phyloP scores from a whole-genome alignment of 2,329 filamentous ascomycete genomes.

The Cercospora nicotianae region DNA sequence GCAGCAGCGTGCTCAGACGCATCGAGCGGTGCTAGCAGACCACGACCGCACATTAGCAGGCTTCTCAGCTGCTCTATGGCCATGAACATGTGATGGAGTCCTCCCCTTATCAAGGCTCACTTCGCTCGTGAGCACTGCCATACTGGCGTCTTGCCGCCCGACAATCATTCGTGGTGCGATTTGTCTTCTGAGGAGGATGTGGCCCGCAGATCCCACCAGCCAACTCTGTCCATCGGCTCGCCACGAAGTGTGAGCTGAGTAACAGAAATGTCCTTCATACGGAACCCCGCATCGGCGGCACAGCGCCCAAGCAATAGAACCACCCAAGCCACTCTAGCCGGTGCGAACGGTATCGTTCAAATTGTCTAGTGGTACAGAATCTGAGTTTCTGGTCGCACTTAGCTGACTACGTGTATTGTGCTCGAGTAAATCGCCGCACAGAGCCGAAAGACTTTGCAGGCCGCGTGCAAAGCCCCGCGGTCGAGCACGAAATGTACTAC shows the following conservation, averaged over 20 bases:
- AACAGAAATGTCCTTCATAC: not conserved
- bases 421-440: not conserved
- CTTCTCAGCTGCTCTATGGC: not conserved
- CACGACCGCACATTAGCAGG: not conserved
- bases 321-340: not conserved
- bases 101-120: not conserved
- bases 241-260: not conserved
- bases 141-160: not conserved
- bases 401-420: not conserved
- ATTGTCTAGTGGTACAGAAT: not conserved
- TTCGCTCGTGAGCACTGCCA: not conserved
- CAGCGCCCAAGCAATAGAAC: not conserved
- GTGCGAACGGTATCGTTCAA: not conserved
- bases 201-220: not conserved
- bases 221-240: not conserved
- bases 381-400: not conserved
- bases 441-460: not conserved
- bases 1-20: not conserved
- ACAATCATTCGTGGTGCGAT: not conserved
- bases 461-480: not conserved
- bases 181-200: not conserved
- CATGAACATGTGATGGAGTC: not conserved
- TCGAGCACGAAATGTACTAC: not conserved
- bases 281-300: not conserved
- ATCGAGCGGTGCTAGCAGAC: not conserved